Evolutionary conservation across 73 alveolate species (phyloP).

Genomic region (Symbiodinium natans): DNA sequence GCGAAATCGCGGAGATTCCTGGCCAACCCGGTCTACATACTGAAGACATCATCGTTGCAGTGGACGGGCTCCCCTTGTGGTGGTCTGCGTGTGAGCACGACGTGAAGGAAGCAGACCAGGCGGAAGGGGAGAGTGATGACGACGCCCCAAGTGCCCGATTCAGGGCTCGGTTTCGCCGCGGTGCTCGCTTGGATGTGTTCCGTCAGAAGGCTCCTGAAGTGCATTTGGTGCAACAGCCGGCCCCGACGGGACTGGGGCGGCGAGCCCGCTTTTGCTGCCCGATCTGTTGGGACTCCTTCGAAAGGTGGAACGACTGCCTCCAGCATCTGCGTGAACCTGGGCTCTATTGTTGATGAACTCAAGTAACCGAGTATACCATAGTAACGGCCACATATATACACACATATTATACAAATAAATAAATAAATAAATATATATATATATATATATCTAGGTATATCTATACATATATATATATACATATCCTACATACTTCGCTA

Average conservation of each 20-base stretch:
- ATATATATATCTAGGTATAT: too few species aligned
- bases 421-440: too few species aligned
- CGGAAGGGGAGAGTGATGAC: too few species aligned
- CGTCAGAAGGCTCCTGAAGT: constrained; percentile 25
- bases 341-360: too few species aligned
- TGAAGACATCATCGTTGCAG: constrained; percentile 28
- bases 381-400: too few species aligned
- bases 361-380: too few species aligned
- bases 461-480: too few species aligned
- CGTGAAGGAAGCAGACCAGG: constrained; percentile 22
- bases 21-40: constrained; percentile 52
- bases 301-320: constrained; percentile 72
- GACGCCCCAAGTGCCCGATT: constrained; percentile 82
- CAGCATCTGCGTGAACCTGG: constrained; percentile 49
- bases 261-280: constrained; percentile 32
- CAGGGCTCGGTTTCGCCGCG: constrained; percentile 82
- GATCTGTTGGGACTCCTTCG: constrained; percentile 59
- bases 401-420: too few species aligned
- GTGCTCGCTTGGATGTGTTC: constrained; percentile 54
- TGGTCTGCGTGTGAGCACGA: constrained; percentile 40
- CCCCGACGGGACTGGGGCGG: not conserved
- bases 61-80: constrained; percentile 59
- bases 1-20: constrained; percentile 43
- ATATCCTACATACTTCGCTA: too few species aligned
- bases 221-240: not conserved